Evolutionary conservation across 2,329 filamentous ascomycete species (phyloP).

Genomic region (Phyllosticta citribraziliensis): DNA sequence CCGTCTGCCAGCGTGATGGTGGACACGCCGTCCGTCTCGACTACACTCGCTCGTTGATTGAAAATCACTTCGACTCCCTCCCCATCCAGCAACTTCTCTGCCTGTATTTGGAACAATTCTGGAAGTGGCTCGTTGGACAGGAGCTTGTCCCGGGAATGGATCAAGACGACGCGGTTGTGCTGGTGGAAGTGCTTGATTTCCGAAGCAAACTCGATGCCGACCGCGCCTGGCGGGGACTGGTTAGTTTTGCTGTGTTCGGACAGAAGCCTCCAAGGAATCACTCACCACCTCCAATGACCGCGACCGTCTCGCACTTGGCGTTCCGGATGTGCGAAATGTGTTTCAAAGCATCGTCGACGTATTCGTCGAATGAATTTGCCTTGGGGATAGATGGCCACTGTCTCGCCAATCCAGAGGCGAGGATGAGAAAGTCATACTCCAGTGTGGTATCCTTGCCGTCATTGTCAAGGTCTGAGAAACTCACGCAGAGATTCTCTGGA

Average conservation of each 20-base stretch:
- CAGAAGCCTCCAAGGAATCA: neutral
- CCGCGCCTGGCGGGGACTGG: slow-evolving; percentile 44
- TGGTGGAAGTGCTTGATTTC: slow-evolving; percentile 64
- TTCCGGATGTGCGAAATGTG: slow-evolving; percentile 39
- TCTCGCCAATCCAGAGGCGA: slow-evolving; percentile 59
- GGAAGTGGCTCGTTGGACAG: slow-evolving; percentile 65
- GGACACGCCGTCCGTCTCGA: slow-evolving; percentile 25
- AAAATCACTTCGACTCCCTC: slow-evolving; percentile 57
- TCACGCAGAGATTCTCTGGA: slow-evolving; percentile 45
- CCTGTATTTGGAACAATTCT: slow-evolving; percentile 56
- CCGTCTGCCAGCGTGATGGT: slow-evolving; percentile 39
- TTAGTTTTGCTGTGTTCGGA: neutral
- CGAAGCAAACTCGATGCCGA: slow-evolving; percentile 73
- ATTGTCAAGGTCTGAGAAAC: slow-evolving; percentile 39
- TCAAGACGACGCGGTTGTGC: slow-evolving; percentile 55
- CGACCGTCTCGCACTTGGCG: slow-evolving; percentile 38
- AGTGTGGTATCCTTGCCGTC: slow-evolving; percentile 12
- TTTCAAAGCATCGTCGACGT: slow-evolving; percentile 50
- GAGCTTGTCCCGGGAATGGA: slow-evolving; percentile 61
- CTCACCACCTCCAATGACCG: slow-evolving; percentile 61
- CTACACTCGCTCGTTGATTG: slow-evolving; percentile 42
- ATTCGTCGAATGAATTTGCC: slow-evolving; percentile 50
- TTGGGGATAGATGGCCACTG: slow-evolving; percentile 66
- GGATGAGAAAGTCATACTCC: slow-evolving; percentile 66
- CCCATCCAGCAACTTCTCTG: slow-evolving; percentile 49